A percentile compares a stretch with the other conserved stretches of the same genome.
Evolutionary conservation across 306 rosid species (phyloP).

Genomic region (Pachyrhizus erosus): DNA sequence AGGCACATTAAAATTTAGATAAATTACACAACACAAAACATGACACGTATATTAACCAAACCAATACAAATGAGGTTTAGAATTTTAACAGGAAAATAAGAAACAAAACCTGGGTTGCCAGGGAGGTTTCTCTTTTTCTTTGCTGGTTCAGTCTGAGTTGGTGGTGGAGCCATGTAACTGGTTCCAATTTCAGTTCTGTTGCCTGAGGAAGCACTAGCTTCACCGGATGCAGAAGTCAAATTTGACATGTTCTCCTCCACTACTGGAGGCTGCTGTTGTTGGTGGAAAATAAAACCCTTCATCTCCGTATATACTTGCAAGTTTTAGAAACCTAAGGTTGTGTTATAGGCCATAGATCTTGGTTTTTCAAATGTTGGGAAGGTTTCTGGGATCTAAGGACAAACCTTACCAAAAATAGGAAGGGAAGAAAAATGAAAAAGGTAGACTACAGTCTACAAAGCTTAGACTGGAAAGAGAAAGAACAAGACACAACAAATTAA

Average conservation of each 20-base stretch:
- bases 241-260: slow-evolving; percentile 91
- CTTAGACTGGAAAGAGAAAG: slow-evolving; percentile 36
- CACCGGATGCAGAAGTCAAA: slow-evolving; percentile 92
- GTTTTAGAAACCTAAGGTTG: slow-evolving; percentile 42
- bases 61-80: neutral
- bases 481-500: slow-evolving; percentile 30
- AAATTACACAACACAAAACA: neutral
- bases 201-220: slow-evolving; percentile 90
- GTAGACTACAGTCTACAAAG: slow-evolving; percentile 31
- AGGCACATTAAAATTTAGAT: neutral
- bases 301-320: slow-evolving; percentile 49
- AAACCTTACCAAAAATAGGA: slow-evolving; percentile 38
- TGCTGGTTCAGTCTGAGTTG: slow-evolving; percentile 54
- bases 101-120: slow-evolving; percentile 86
- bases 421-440: slow-evolving; percentile 30
- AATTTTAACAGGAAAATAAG: neutral
- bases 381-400: slow-evolving; percentile 53
- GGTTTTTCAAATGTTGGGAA: slow-evolving; percentile 46
- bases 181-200: slow-evolving; percentile 68
- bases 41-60: neutral
- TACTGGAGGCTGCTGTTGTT: slow-evolving; percentile 54
- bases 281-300: slow-evolving; percentile 60
- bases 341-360: slow-evolving; percentile 58
- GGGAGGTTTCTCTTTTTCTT: slow-evolving; percentile 96
- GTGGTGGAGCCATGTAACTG: slow-evolving; percentile 54